phyloP scores from a whole-genome alignment of 257 asterid genomes.

The Salvia rosmarinus region DNA sequence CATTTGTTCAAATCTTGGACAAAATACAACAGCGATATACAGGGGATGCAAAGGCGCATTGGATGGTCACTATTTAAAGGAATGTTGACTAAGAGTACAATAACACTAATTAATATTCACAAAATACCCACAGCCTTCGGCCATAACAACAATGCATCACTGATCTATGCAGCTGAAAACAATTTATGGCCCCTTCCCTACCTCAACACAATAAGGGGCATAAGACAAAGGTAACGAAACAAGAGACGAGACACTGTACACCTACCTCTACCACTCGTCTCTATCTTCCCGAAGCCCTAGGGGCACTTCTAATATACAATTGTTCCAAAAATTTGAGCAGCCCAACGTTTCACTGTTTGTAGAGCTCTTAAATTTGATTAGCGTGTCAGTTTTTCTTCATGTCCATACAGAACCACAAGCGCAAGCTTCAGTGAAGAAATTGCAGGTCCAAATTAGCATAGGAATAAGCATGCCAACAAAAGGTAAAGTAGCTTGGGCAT shows the following conservation, averaged over 20 bases:
- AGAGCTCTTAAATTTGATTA: slow-evolving; percentile 37
- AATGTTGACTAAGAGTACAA: slow-evolving; percentile 31
- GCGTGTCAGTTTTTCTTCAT: slow-evolving; percentile 26
- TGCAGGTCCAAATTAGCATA: slow-evolving; percentile 25
- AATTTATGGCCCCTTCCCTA: slow-evolving; percentile 53
- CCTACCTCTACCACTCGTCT: slow-evolving; percentile 59
- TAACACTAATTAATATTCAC: slow-evolving; percentile 52
- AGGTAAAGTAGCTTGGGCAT: neutral
- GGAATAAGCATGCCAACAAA: neutral
- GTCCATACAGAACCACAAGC: slow-evolving; percentile 35
- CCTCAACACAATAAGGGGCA: slow-evolving; percentile 36
- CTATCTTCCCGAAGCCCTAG: slow-evolving; percentile 52
- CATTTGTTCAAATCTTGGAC: neutral
- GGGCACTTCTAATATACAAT: slow-evolving; percentile 54
- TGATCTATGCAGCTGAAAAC: slow-evolving; percentile 40
- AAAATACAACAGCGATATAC: slow-evolving; percentile 28
- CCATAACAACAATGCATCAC: slow-evolving; percentile 54
- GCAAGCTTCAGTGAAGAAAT: slow-evolving; percentile 48
- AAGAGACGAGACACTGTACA: slow-evolving; percentile 71
- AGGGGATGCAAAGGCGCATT: slow-evolving; percentile 29
- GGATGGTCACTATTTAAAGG: slow-evolving; percentile 37
- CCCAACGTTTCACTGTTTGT: slow-evolving; percentile 38
- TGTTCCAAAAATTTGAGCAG: slow-evolving; percentile 46
- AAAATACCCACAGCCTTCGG: slow-evolving; percentile 77
- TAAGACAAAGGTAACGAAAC: slow-evolving; percentile 30